Conservation (phyloP, 2,329 filamentous ascomycete genomes). For the Ophiostoma tasmaniense region DNA sequence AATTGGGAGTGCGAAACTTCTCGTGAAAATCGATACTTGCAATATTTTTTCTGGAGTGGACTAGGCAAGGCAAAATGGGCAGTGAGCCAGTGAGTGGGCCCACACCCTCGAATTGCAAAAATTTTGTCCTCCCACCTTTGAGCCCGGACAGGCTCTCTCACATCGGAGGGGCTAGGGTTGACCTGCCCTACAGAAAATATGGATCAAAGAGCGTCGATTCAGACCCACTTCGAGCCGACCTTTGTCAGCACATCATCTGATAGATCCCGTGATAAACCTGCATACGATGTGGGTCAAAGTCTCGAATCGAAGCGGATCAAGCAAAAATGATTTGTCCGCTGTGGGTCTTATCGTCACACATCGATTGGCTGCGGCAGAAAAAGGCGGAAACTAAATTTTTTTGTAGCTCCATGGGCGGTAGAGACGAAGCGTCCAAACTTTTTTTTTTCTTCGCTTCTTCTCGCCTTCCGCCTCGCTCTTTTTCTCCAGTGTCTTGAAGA, state of each 20-base stretch:
- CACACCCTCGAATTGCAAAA: constrained; percentile 12
- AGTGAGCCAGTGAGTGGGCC: constrained; percentile 3
- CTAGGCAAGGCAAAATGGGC: constrained; percentile 10
- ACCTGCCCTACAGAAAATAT: constrained; percentile 16
- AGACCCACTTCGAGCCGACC: background rate
- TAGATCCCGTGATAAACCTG: constrained; percentile 2
- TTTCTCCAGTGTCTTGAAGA: constrained; percentile 8
- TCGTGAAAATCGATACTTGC: constrained; percentile 16
- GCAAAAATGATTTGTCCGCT: constrained; percentile 17
- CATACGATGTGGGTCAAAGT: background rate
- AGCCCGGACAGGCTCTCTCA: constrained; percentile 9
- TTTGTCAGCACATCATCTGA: constrained; percentile 3
- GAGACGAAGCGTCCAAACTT: constrained; percentile 11
- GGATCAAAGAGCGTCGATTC: background rate
- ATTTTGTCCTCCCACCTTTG: constrained; percentile 11
- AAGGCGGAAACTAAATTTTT: constrained; percentile 17
- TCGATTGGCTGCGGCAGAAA: constrained; percentile 19
- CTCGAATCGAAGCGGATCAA: background rate
- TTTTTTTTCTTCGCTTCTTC: constrained; percentile 14
- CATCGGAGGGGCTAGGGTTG: constrained; percentile 20
- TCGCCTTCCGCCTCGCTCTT: constrained; percentile 13
- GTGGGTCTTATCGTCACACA: background rate
- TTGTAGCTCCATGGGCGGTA: constrained; percentile 15
- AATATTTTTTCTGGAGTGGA: constrained; percentile 19
- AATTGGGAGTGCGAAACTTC: constrained; percentile 16